Evolutionary conservation across 73 alveolate species (phyloP).

Genomic region (Tetrahymena borealis): DNA sequence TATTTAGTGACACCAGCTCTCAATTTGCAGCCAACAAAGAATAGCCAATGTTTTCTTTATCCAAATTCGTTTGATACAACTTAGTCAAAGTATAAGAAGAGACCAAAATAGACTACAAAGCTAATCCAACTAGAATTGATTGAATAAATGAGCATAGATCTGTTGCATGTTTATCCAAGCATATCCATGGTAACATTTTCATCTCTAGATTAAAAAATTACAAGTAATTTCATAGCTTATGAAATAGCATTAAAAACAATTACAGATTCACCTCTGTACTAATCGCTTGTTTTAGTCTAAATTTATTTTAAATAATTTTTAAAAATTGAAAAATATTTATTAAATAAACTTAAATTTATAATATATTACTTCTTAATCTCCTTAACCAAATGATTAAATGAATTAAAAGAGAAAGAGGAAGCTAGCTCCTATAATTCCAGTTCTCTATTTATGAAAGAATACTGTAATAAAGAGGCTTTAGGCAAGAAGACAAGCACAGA

Average conservation of each 20-base stretch:
- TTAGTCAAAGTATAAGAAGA: slow-evolving; percentile 13
- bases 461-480: slow-evolving; percentile 68
- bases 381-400: neutral
- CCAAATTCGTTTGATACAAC: slow-evolving; percentile 30
- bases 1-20: slow-evolving; percentile 6
- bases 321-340: neutral
- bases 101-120: neutral
- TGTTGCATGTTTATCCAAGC: neutral
- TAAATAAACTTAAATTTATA: neutral
- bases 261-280: neutral
- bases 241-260: neutral
- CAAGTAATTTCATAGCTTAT: neutral
- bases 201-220: neutral
- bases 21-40: neutral
- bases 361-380: neutral
- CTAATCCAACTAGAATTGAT: neutral
- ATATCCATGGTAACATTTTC: neutral
- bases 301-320: neutral
- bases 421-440: slow-evolving; percentile 66
- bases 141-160: neutral
- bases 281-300: slow-evolving; percentile 12
- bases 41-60: slow-evolving; percentile 21
- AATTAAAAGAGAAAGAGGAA: slow-evolving; percentile 45
- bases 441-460: slow-evolving; percentile 69
- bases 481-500: slow-evolving; percentile 55